Conservation (phyloP, 2,329 filamentous ascomycete species). For the Colletotrichum tanaceti region DNA sequence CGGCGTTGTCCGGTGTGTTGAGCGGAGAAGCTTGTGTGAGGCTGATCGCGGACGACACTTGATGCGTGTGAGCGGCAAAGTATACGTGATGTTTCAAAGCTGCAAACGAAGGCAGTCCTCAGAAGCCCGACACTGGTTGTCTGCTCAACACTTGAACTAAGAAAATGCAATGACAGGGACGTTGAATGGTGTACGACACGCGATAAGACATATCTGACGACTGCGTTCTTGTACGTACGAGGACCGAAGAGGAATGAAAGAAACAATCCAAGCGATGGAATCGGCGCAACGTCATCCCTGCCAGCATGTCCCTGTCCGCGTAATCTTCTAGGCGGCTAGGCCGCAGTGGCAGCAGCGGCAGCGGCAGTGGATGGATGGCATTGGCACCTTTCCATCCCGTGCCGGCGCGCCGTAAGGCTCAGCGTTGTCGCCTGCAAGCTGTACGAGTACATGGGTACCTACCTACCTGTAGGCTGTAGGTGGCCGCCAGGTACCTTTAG, state of each 20-base stretch:
- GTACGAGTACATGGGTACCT: neutral
- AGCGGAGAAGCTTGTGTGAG: conserved; percentile 12
- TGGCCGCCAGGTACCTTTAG: too few species aligned
- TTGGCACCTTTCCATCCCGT: conserved; percentile 1
- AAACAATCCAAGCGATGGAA: neutral
- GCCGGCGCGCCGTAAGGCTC: conserved; percentile 10
- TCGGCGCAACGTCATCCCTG: conserved; percentile 35
- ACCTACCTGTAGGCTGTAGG: too few species aligned
- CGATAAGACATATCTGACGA: too few species aligned
- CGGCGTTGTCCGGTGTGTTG: conserved; percentile 22
- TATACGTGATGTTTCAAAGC: too few species aligned
- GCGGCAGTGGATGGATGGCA: neutral
- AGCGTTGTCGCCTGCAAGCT: neutral
- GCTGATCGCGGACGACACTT: neutral
- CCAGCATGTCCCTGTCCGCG: conserved; percentile 34
- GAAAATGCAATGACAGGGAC: too few species aligned
- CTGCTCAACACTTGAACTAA: too few species aligned
- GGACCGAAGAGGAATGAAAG: neutral
- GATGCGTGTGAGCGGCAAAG: too few species aligned
- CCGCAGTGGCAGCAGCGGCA: conserved; percentile 28
- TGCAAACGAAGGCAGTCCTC: too few species aligned
- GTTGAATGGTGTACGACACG: too few species aligned
- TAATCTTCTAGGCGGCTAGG: conserved; percentile 40
- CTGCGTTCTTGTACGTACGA: neutral
- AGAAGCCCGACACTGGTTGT: too few species aligned